These are phyloP conservation scores for Plasmodium berghei DNA, from an alignment of 169 alveolate species.

Conservation along the genomic window DNA sequence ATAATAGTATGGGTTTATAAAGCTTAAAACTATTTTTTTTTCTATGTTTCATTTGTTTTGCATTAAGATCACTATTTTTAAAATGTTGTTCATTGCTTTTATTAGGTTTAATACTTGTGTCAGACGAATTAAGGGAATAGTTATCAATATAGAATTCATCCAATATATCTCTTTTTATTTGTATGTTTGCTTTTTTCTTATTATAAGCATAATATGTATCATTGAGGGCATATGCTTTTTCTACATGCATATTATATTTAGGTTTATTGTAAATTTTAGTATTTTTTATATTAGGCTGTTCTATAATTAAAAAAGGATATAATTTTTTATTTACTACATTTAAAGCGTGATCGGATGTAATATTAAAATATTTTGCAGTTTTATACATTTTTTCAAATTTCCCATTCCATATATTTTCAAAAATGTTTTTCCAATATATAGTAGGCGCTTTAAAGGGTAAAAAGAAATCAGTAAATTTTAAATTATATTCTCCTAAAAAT, in stretches of 20 bases:
- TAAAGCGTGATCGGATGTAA: conserved; percentile 16
- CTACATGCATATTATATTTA: conserved; percentile 37
- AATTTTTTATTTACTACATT: conserved; percentile 31
- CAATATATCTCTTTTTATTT: conserved; percentile 20
- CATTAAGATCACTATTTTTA: neutral
- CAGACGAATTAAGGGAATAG: conserved; percentile 30
- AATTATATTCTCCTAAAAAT: conserved; percentile 44
- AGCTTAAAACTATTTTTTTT: neutral
- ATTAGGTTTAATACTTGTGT: conserved; percentile 7
- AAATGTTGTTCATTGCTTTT: neutral
- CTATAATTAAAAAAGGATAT: conserved; percentile 54
- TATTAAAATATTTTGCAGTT: conserved; percentile 42
- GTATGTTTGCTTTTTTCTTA: conserved; percentile 2
- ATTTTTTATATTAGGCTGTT: conserved; percentile 51
- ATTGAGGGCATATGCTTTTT: conserved; percentile 22
- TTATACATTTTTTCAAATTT: conserved; percentile 39
- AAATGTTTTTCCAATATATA: conserved; percentile 56
- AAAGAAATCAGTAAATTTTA: conserved; percentile 66
- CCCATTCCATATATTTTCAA: conserved; percentile 74
- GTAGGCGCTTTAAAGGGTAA: conserved; percentile 54
- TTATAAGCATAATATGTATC: conserved; percentile 23
- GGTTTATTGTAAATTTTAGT: conserved; percentile 18
- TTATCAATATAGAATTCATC: conserved; percentile 70
- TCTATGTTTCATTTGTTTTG: neutral
- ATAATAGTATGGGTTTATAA: conserved; percentile 19